Percentiles rank a stretch among this genome's conserved stretches.
These are phyloP conservation scores for Sarocladium kiliense DNA, from an alignment of 2,329 filamentous ascomycete genomes.

Conservation along the genomic window DNA sequence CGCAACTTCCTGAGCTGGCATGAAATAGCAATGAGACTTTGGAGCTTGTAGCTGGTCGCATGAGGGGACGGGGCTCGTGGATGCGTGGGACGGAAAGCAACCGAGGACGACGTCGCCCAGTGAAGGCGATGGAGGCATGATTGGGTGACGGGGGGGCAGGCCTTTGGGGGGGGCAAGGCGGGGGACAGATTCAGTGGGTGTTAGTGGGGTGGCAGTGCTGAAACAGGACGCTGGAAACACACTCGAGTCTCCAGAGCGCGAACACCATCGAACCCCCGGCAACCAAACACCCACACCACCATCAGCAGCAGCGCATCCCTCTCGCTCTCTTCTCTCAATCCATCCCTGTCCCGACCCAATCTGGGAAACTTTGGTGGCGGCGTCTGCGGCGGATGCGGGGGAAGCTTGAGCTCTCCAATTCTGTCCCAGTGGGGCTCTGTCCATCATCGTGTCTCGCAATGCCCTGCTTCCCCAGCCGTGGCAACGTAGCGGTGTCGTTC, in stretches of 20 bases:
- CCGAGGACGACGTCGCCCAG: constrained; percentile 3
- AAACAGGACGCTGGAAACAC: background rate
- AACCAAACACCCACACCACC: background rate
- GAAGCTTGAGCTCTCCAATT: constrained; percentile 7
- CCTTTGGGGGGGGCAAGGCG: background rate
- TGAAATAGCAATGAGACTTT: background rate
- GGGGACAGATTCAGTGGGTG: background rate
- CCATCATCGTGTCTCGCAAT: background rate
- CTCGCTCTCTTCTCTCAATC: no score
- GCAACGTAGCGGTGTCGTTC: background rate
- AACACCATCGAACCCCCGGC: background rate
- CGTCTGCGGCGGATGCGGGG: background rate
- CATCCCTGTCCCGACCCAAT: background rate
- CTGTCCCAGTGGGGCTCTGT: background rate
- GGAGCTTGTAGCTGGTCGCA: background rate
- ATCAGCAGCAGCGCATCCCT: background rate
- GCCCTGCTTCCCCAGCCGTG: background rate
- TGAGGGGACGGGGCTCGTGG: constrained; percentile 1
- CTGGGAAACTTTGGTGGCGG: background rate
- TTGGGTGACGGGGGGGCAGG: background rate
- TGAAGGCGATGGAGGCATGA: background rate
- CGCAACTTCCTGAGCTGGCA: background rate
- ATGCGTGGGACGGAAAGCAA: constrained; percentile 5
- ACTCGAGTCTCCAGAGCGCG: background rate
- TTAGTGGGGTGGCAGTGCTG: constrained; percentile 2